Percentiles rank a stretch among this genome's conserved stretches.
Conservation (phyloP, 192 early-diverging fungal genomes). For the Podila clonocystis region DNA sequence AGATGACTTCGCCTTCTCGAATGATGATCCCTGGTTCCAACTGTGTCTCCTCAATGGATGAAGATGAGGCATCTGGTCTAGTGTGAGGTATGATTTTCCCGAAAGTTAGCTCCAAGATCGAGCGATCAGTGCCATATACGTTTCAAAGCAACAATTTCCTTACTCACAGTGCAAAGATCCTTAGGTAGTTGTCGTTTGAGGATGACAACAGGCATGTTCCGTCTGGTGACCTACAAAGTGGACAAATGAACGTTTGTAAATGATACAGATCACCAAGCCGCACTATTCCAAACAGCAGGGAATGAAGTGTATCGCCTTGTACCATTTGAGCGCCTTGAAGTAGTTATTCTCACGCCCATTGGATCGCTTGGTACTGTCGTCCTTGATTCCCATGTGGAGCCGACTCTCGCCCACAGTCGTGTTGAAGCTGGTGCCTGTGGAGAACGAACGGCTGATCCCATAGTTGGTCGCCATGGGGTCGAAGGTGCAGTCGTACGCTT, state of each 20-base stretch:
- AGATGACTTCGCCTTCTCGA: constrained; percentile 62
- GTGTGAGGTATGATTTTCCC: not conserved
- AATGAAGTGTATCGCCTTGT: not conserved
- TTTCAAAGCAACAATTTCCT: not conserved
- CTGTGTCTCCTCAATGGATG: constrained; percentile 41
- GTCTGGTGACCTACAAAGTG: constrained; percentile 71
- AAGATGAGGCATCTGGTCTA: constrained; percentile 23
- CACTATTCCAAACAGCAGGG: too few species aligned
- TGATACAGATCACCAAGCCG: not conserved
- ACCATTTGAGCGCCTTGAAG: constrained; percentile 73
- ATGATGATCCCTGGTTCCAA: constrained; percentile 33
- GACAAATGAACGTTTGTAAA: not conserved
- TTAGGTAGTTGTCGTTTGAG: constrained; percentile 68
- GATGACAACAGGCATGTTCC: constrained; percentile 70
- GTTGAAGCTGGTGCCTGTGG: constrained; percentile 25
- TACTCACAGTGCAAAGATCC: constrained; percentile 64
- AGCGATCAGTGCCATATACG: constrained; percentile 1
- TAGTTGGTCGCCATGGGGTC: not conserved
- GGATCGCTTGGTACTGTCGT: constrained; percentile 23
- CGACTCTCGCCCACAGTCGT: constrained; percentile 39
- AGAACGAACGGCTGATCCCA: constrained; percentile 22
- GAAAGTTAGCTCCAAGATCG: not conserved
- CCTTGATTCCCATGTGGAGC: constrained; percentile 19
- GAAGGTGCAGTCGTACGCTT: constrained; percentile 30
- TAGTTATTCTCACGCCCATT: constrained; percentile 63